Percentiles rank a stretch among this genome's conserved stretches.
Evolutionary conservation across 768 basidiomycete species (phyloP).

Genomic region (Cantharellus cinnabarinus): DNA sequence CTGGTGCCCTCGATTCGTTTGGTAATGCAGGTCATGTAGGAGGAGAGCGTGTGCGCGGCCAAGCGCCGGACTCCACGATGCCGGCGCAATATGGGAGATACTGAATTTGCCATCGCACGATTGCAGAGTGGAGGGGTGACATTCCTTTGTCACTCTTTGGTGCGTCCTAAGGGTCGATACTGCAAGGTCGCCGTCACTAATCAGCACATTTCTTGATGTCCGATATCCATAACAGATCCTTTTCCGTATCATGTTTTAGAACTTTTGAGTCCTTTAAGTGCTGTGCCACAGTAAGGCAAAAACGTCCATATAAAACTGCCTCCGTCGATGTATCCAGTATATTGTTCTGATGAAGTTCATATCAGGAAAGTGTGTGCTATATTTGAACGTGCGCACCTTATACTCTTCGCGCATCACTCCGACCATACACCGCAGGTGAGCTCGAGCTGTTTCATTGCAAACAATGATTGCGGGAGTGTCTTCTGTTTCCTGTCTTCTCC

Average conservation of each 20-base stretch:
- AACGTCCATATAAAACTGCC: background rate
- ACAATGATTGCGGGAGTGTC: background rate
- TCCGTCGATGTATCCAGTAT: background rate
- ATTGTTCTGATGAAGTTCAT: background rate
- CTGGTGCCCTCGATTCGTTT: background rate
- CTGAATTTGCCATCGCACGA: background rate
- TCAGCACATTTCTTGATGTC: too few relatives aligned
- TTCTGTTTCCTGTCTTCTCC: background rate
- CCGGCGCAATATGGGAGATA: background rate
- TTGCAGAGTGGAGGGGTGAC: too few relatives aligned
- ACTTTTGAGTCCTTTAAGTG: background rate
- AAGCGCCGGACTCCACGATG: background rate
- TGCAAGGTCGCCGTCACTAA: too few relatives aligned
- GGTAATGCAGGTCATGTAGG: background rate
- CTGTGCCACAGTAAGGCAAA: background rate
- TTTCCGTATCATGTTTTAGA: background rate
- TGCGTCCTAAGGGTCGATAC: too few relatives aligned
- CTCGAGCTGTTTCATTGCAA: background rate
- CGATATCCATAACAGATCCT: too few relatives aligned
- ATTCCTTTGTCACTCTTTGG: too few relatives aligned
- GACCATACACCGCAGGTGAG: background rate
- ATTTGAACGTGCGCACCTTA: background rate
- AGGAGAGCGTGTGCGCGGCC: background rate
- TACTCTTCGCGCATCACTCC: background rate
- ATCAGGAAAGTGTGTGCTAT: background rate